Conservation (phyloP, 306 rosid genomes). For the Rosa chinensis region DNA sequence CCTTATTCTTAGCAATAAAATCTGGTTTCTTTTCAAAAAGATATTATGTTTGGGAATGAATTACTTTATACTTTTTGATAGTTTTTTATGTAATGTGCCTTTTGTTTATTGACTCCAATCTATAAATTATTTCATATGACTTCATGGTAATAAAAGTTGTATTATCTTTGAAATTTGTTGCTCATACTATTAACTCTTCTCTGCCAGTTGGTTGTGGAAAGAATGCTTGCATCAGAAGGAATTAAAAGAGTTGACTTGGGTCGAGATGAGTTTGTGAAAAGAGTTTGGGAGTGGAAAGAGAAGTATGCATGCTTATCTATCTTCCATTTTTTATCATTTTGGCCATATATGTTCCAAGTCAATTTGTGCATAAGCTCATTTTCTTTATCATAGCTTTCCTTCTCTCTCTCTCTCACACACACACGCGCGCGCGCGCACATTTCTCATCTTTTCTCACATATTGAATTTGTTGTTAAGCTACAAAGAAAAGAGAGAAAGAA, state of each 20-base stretch:
- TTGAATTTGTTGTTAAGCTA: not conserved
- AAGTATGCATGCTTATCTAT: constrained; percentile 51
- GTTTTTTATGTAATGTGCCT: not conserved
- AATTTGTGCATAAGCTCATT: not conserved
- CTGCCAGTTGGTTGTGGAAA: constrained; percentile 91
- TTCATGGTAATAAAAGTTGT: not conserved
- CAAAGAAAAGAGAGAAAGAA: not conserved
- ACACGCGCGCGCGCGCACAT: not conserved
- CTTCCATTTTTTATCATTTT: constrained; percentile 26
- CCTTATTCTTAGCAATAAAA: not conserved
- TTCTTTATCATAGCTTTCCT: not conserved
- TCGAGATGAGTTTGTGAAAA: constrained; percentile 76
- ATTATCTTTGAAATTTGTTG: not conserved
- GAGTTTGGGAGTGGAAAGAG: constrained; percentile 99
- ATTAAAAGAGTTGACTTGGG: constrained; percentile 71
- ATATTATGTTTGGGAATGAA: not conserved
- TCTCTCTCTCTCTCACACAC: not conserved
- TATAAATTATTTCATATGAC: not conserved
- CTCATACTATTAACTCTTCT: constrained; percentile 22
- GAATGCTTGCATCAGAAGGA: constrained; percentile 94
- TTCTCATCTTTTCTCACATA: not conserved
- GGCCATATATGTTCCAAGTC: constrained; percentile 14
- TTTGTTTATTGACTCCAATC: not conserved
- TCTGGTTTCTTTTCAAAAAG: not conserved
- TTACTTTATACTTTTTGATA: not conserved